Evolutionary conservation across 1,284 basidiomycete genomes (phyloP), one percentile per base, ranked within the genome.

Genomic region (Tilletia setariae): DNA sequence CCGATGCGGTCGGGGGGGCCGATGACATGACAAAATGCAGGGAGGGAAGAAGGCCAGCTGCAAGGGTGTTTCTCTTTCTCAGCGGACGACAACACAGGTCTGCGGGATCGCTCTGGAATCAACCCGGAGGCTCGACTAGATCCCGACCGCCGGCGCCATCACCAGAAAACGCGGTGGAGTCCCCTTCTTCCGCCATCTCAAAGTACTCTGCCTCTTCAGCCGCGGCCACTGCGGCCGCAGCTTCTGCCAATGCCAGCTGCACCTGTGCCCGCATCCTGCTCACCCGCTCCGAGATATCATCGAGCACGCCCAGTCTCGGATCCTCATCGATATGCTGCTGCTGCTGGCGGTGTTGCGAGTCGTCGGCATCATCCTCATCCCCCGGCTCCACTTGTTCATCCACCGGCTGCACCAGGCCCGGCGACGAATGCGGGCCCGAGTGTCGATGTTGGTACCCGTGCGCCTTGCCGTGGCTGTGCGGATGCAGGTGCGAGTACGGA

Each of bases 231-330:
- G 28, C 53, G 3, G 53, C 53, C n/a, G 53, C 53, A 23, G 53
- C 53, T 16, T 28, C 15, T 25, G 53, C 53, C n/a, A 59, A 25
- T 25, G 21, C 23, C n/a, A 23, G 2, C 53, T 59, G 53, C 1
- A 59, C 53, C 53, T 59, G n/a, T 25, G n/a, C 53, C 53, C 28
- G n/a, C 53, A 59, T 59, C n/a, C 28, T 23, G 28, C 53, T 59
- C 23, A 59, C 53, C 8, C 53, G 53, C 53, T 59, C 53, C 53
- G 53, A 59, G 15, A 59, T 59, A 19, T 59, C 53, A 28, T 59
- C 53, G 4, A 59, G 53, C 23, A 59, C 53, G 28, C 28, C 28
- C 4, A 59, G 53, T 9, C 53, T n/a, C 53, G n/a, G 53, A 16
- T 59, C 23, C 6, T 59, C 53, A 59, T 59, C 53, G 7, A 49